Base-by-base conservation (phyloP, 2,329 filamentous ascomycete genomes). In the Gyromitra esculenta region DNA sequence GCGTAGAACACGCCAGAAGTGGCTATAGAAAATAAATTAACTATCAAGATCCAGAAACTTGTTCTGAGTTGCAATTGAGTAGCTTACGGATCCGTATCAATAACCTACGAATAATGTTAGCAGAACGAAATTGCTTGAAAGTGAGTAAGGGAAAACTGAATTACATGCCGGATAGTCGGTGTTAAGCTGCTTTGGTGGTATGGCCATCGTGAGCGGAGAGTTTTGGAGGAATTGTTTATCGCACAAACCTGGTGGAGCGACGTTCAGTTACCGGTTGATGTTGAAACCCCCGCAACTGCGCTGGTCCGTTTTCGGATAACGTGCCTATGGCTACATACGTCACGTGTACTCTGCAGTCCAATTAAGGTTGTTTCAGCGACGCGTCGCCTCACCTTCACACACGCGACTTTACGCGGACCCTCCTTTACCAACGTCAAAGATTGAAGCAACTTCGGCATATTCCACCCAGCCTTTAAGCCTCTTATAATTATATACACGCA, bases 51-150 rank as follows among this genome's bases (percentile, higher is more conserved):
- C 70, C 25, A 35, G 79, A 81, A 80, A 21, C 43, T 21, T 37
- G n/a, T 45, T 54, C 39, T 56, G 21, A 60, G 67, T 56, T 45
- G 68, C 35, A 79, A 76, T 62, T 79, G 37, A 50, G 63, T 35
- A 35, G 60, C 91, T 83, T 94, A 97, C 94, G 96, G 96, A 85
- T 99, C 96, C 87, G 93, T 96, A 87, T 99, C 96, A 85, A 99
- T 98, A 86, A 98, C 92, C 96, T 99, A 86, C 80, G 81, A 82
- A 82, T 56, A 73, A 79, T 75, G 25, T 68, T 76, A 71, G 59
- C 54, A 2, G 6, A 11, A n/a, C 21, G 57, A 3, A 62, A 25
- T 54, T 25, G 8, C n/a, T 45, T 39, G 45, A 7, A 41, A 63
- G 62, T 59, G 11, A 81, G 79, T 80, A 81, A 71, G 74, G 73